These are phyloP conservation scores for Leptosphaerulina australis DNA, from an alignment of 2,329 filamentous ascomycete species.

Conservation along the genomic window DNA sequence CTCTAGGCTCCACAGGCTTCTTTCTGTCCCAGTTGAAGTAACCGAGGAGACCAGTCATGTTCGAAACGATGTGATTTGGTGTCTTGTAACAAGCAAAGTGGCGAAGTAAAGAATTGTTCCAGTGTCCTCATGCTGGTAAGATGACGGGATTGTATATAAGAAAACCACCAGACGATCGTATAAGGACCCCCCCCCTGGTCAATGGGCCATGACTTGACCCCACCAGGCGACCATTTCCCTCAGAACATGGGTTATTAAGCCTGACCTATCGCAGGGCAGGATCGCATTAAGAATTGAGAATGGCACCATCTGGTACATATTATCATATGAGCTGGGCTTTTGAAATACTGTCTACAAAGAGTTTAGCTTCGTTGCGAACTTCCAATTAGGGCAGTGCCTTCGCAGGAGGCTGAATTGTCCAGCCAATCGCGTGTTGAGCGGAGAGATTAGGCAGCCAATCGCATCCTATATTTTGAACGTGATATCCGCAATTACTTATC, in stretches of 20 bases:
- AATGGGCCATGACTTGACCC: not conserved
- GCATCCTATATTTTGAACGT: not conserved
- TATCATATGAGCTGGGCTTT: not conserved
- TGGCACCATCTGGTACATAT: not conserved
- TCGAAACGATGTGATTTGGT: not conserved
- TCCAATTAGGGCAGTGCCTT: not conserved
- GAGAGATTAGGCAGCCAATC: not conserved
- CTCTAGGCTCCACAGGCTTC: constrained; percentile 3
- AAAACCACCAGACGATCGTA: not conserved
- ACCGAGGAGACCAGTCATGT: constrained; percentile 13
- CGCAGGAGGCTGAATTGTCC: not conserved
- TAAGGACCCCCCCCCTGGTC: not conserved
- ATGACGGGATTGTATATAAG: not conserved
- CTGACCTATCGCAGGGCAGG: not conserved
- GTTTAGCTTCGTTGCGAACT: constrained; percentile 3
- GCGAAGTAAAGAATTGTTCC: not conserved
- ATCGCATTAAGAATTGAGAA: not conserved
- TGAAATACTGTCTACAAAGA: not conserved
- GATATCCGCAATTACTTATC: no score
- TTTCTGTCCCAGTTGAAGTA: constrained; percentile 18
- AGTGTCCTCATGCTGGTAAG: not conserved
- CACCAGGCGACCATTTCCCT: not conserved
- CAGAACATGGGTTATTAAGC: not conserved
- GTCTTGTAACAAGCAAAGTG: no score
- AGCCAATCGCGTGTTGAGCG: constrained; percentile 2